A percentile compares a stretch with the other conserved stretches of the same genome.
Conservation (phyloP, 345 rosid genomes). For the Theobroma cacao region DNA sequence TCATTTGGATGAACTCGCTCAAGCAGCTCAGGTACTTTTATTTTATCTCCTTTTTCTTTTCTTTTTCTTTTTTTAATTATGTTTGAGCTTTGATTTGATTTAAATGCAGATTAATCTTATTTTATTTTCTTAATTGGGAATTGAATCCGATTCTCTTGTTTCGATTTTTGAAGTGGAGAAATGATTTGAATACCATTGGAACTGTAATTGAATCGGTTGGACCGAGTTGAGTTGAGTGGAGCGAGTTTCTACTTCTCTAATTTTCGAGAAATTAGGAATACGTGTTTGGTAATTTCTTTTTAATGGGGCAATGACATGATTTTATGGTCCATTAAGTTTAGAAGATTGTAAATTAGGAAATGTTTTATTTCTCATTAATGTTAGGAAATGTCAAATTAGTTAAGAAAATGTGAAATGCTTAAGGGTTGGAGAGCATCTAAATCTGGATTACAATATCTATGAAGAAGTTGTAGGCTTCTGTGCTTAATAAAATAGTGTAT, state of each 20-base stretch:
- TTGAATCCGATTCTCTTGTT: neutral
- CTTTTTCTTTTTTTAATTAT: neutral
- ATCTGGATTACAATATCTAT: neutral
- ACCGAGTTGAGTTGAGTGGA: neutral
- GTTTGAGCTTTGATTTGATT: neutral
- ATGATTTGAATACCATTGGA: no score
- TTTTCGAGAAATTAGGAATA: neutral
- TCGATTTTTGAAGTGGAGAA: constrained; percentile 2
- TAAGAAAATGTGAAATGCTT: neutral
- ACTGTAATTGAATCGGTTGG: neutral
- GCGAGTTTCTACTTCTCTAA: neutral
- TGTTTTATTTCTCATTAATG: neutral
- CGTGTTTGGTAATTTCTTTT: neutral
- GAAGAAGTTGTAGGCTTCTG: neutral
- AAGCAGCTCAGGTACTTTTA: constrained; percentile 67
- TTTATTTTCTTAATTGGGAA: neutral
- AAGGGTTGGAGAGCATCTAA: neutral
- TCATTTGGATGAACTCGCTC: constrained; percentile 75
- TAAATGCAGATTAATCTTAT: neutral
- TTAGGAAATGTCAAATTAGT: neutral
- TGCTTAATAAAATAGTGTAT: neutral
- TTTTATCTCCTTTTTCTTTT: neutral
- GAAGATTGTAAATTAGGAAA: neutral
- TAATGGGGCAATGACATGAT: neutral
- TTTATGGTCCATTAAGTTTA: neutral